Base-by-base conservation (phyloP, 2,329 filamentous ascomycete species). In the Venturiaceae sp. region DNA sequence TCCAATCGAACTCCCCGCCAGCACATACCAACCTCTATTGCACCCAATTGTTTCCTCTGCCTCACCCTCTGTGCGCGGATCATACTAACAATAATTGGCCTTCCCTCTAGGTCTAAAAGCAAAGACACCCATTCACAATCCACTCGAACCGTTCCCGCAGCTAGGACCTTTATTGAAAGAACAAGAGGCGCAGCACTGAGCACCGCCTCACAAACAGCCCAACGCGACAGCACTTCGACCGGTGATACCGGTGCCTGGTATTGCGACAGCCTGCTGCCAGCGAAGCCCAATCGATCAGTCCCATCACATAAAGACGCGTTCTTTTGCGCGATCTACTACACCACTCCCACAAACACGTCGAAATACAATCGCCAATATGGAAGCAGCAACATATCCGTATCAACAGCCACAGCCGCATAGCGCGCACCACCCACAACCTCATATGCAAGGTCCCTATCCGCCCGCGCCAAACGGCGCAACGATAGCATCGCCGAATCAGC, bases 401-500 rank as follows among this genome's bases (percentile, higher is more conserved):
- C 75, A 77, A 62, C 71, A 74, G 62, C 70, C 72, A 56, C 75
- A 77, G 65, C 62, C 65, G 14, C 66, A 72, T 57, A 62, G 68
- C 61, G 67, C 68, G 39, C 74, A 77, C 60, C 73, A 77, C 61
- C 68, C 71, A 57, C 70, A 74, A 56, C 65, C 70, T 59, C 70
- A 74, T 55, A 65, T 74, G 58, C 71, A 72, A 60, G 55, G 34
- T 37, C 71, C 67, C 58, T 74, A 74, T 58, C 67, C 66, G 44
- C 55, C 62, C 26, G 67, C 66, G 53, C 66, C 67, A 33, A 71
- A 68, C 8, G 72, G 70, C 62, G 62, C 70, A 36, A 75, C 78
- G 36, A 88, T 91, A 75, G 84, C 87, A 36, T 90, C 88, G 32
- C 87, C 87, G 53, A 85, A 86, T 55, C 75, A 76, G 64, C 88